These are phyloP conservation scores for Chalaropsis thielavioides DNA, from an alignment of 2,329 filamentous ascomycete species.

Conservation along the genomic window DNA sequence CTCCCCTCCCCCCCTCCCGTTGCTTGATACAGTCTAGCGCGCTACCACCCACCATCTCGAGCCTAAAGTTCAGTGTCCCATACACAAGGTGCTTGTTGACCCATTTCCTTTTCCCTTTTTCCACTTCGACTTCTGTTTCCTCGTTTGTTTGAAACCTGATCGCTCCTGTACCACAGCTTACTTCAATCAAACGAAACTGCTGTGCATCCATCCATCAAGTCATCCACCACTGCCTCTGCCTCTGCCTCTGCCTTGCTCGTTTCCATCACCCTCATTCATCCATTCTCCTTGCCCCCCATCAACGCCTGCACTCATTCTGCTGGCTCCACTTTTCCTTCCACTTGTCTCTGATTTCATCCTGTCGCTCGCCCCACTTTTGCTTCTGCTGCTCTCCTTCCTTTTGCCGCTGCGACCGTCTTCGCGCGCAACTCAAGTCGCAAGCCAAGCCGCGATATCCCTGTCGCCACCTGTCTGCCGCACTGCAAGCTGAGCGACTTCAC, in stretches of 20 bases:
- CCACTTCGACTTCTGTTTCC: conserved; percentile 12
- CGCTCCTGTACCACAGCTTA: neutral
- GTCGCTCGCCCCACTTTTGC: neutral
- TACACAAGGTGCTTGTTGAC: no score
- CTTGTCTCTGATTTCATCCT: neutral
- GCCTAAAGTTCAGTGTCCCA: neutral
- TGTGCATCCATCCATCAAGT: neutral
- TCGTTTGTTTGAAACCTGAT: neutral
- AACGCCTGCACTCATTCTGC: neutral
- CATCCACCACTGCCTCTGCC: no score
- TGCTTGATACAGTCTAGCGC: neutral
- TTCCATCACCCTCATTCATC: neutral
- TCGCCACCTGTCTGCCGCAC: neutral
- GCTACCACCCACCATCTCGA: neutral
- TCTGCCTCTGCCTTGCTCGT: neutral
- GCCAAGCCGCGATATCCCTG: no score
- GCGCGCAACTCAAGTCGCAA: neutral
- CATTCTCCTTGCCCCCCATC: neutral
- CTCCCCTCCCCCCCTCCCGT: neutral
- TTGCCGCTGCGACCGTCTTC: neutral
- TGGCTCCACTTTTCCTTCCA: neutral
- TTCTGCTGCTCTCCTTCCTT: neutral
- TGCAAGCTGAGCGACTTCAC: neutral
- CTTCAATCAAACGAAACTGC: neutral
- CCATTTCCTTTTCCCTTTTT: neutral